Conservation (phyloP, 2,329 filamentous ascomycete species). For the Colletotrichum tropicale region DNA sequence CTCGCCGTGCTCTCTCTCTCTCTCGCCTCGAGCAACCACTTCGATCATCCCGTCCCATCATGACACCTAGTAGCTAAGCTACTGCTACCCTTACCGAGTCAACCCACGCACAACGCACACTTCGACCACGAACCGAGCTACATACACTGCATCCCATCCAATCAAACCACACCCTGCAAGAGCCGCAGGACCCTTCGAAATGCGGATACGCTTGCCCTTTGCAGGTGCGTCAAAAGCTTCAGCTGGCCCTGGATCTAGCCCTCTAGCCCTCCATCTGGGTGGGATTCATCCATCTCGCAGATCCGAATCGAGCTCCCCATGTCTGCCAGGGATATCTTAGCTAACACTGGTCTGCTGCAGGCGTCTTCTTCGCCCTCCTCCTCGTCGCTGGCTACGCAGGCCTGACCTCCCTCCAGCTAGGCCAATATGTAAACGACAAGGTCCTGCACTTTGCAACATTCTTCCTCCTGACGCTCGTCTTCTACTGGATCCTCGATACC, state of each 20-base stretch:
- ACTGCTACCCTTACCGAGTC: neutral
- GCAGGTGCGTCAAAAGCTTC: slow-evolving; percentile 65
- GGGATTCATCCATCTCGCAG: neutral
- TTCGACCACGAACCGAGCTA: neutral
- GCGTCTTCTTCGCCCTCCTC: slow-evolving; percentile 72
- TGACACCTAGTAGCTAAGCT: neutral
- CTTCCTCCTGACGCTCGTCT: slow-evolving; percentile 83
- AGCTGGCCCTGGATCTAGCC: neutral
- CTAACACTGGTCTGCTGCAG: slow-evolving; percentile 45
- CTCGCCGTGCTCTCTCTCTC: neutral
- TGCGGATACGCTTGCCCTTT: slow-evolving; percentile 89
- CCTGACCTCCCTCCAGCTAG: slow-evolving; percentile 68
- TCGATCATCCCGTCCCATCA: neutral
- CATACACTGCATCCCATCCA: neutral
- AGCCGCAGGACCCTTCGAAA: slow-evolving; percentile 37
- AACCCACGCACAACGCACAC: neutral
- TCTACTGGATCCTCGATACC: slow-evolving; percentile 98
- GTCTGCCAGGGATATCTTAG: neutral
- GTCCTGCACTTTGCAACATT: slow-evolving; percentile 86
- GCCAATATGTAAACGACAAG: slow-evolving; percentile 80
- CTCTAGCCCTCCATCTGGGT: neutral
- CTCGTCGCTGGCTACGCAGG: slow-evolving; percentile 80
- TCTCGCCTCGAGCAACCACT: neutral
- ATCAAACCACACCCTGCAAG: slow-evolving; percentile 1
- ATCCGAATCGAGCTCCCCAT: neutral